Percentiles rank a stretch among this genome's conserved stretches.
These are phyloP conservation scores for Trametes maxima DNA, from an alignment of 768 basidiomycete genomes.

Conservation along the genomic window DNA sequence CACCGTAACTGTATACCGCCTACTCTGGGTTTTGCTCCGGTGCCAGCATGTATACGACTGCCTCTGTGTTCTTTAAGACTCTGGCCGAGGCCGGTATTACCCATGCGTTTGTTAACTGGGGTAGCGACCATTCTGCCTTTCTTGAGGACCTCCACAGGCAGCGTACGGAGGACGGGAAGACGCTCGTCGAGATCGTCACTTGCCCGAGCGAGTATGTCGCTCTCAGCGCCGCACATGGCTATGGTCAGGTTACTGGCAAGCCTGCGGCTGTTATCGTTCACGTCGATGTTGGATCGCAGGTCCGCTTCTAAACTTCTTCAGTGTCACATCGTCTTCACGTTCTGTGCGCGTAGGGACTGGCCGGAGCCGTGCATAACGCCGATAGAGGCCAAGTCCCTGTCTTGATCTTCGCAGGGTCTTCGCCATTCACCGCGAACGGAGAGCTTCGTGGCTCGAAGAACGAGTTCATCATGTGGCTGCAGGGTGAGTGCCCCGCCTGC, in stretches of 20 bases:
- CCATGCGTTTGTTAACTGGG: conserved; percentile 76
- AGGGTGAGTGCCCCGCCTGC: conserved; percentile 44
- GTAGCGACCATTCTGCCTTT: conserved; percentile 72
- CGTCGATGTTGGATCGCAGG: conserved; percentile 73
- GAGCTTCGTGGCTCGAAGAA: conserved; percentile 67
- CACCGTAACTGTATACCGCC: background rate
- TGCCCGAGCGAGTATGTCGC: conserved; percentile 82
- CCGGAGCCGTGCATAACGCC: conserved; percentile 73
- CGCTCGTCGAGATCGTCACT: conserved; percentile 56
- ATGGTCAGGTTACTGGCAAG: conserved; percentile 62
- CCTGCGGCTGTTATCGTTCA: conserved; percentile 77
- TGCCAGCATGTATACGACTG: conserved; percentile 48
- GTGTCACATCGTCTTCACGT: too few species aligned
- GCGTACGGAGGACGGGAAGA: conserved; percentile 39
- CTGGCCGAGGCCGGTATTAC: conserved; percentile 61
- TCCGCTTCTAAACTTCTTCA: conserved; percentile 23
- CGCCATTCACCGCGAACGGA: conserved; percentile 56
- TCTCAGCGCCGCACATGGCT: conserved; percentile 71
- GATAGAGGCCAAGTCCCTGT: conserved; percentile 62
- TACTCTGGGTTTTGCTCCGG: background rate
- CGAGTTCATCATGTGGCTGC: conserved; percentile 75
- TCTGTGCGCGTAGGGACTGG: conserved; percentile 49
- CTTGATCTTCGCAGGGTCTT: conserved; percentile 72
- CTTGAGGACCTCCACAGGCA: conserved; percentile 70
- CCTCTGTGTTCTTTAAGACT: conserved; percentile 61